phyloP scores from a whole-genome alignment of 768 basidiomycete genomes.

The Saitozyma podzolica region DNA sequence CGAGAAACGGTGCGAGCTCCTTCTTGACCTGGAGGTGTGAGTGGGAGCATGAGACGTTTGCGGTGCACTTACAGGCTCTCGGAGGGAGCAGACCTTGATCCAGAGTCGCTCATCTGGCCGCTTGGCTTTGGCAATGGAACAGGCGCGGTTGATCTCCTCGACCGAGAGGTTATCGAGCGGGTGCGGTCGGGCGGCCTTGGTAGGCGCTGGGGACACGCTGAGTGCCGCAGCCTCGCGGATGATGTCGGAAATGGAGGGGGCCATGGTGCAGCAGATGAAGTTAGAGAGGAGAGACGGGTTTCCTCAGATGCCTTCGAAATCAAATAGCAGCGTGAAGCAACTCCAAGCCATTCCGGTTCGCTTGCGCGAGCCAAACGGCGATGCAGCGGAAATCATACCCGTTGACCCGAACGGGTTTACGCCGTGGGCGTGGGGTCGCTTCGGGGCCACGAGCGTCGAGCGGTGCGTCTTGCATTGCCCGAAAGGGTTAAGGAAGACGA shows the following conservation, averaged over 20 bases:
- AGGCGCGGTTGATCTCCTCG: constrained; percentile 6
- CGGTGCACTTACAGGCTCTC: constrained; percentile 1
- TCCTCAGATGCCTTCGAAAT: no score
- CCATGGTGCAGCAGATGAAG: constrained; percentile 1
- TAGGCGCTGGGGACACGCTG: background rate
- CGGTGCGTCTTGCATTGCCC: no score
- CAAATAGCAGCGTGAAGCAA: no score
- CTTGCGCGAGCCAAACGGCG: no score
- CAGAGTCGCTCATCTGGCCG: constrained; percentile 6
- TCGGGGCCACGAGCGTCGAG: no score
- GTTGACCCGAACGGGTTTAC: no score
- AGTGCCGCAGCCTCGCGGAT: constrained; percentile 9
- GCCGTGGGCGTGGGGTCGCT: no score
- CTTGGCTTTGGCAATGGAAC: constrained; percentile 2
- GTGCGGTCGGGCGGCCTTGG: constrained; percentile 2
- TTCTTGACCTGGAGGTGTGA: constrained; percentile 1
- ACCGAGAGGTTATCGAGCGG: constrained; percentile 13
- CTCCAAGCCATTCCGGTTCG: no score
- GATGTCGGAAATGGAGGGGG: constrained; percentile 16
- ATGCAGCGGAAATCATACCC: no score
- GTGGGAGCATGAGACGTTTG: background rate
- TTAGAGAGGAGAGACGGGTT: no score
- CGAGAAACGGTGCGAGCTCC: constrained; percentile 7
- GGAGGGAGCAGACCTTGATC: constrained; percentile 13
- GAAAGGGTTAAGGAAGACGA: no score